Conservation (phyloP, 2,329 filamentous ascomycete genomes). For the Penicillium hesseltinei region DNA sequence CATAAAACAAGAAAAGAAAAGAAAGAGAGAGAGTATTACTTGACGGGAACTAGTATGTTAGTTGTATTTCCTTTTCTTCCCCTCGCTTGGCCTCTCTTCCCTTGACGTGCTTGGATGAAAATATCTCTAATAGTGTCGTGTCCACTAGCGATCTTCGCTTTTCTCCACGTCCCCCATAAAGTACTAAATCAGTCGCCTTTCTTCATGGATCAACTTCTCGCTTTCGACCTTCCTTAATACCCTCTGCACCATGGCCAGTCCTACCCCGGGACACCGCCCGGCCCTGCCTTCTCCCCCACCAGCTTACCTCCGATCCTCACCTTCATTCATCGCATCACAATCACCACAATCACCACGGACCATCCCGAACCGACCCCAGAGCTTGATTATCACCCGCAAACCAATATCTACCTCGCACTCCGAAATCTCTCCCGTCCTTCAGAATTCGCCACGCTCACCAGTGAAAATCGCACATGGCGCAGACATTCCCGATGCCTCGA, state of each 20-base stretch:
- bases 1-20: neutral
- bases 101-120: neutral
- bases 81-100: neutral
- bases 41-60: neutral
- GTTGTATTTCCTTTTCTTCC: neutral
- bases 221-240: neutral
- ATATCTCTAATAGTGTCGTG: neutral
- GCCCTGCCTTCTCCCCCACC: constrained; percentile 44
- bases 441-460: constrained; percentile 34
- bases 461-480: constrained; percentile 33
- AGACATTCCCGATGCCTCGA: constrained; percentile 29
- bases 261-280: constrained; percentile 22
- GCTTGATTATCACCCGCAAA: constrained; percentile 28
- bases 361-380: constrained; percentile 21
- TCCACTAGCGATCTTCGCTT: neutral
- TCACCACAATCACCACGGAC: constrained; percentile 23
- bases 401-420: constrained; percentile 17
- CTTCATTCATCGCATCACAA: constrained; percentile 28
- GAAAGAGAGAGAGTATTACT: neutral
- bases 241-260: constrained; percentile 29
- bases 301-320: constrained; percentile 43
- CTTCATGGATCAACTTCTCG: neutral
- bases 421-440: constrained; percentile 26
- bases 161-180: constrained; percentile 3
- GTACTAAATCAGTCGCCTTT: neutral